Percentiles rank a stretch among this genome's conserved stretches.
Conservation (phyloP, 345 rosid genomes). For the Anacardium occidentale region DNA sequence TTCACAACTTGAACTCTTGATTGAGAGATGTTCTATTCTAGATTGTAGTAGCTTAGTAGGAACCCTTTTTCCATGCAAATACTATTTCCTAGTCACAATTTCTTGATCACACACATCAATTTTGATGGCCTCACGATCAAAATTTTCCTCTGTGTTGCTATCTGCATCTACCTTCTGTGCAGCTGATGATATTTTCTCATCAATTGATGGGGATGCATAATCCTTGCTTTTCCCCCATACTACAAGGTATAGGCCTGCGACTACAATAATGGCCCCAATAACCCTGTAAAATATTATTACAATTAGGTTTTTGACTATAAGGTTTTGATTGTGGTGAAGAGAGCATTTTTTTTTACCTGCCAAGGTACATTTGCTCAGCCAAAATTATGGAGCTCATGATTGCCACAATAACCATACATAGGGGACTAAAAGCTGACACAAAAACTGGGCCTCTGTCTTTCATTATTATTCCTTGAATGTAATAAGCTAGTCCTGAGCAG, state of each 20-base stretch:
- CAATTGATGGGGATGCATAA: constrained; percentile 19
- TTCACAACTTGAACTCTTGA: constrained; percentile 3
- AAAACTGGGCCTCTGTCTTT: constrained; percentile 87
- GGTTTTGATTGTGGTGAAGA: not conserved
- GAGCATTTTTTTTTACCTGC: constrained; percentile 55
- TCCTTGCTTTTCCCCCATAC: constrained; percentile 90
- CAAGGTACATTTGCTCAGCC: constrained; percentile 73
- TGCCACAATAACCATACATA: constrained; percentile 81
- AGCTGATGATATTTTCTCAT: constrained; percentile 29
- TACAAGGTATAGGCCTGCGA: constrained; percentile 74
- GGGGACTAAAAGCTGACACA: constrained; percentile 77
- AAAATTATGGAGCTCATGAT: constrained; percentile 68
- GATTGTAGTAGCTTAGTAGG: constrained; percentile 13
- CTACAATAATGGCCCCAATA: constrained; percentile 70
- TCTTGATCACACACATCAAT: constrained; percentile 18
- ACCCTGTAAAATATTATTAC: constrained; percentile 46
- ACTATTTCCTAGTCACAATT: constrained; percentile 19
- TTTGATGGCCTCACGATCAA: constrained; percentile 32
- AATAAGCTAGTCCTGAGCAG: constrained; percentile 76
- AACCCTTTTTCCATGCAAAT: constrained; percentile 5
- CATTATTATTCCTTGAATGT: constrained; percentile 75
- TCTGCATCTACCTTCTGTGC: constrained; percentile 21
- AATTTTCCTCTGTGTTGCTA: constrained; percentile 15
- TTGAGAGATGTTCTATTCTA: not conserved
- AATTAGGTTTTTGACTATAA: not conserved